These are phyloP conservation scores for Phoma sp. DNA, from an alignment of 2,329 filamentous ascomycete genomes.

Conservation along the genomic window DNA sequence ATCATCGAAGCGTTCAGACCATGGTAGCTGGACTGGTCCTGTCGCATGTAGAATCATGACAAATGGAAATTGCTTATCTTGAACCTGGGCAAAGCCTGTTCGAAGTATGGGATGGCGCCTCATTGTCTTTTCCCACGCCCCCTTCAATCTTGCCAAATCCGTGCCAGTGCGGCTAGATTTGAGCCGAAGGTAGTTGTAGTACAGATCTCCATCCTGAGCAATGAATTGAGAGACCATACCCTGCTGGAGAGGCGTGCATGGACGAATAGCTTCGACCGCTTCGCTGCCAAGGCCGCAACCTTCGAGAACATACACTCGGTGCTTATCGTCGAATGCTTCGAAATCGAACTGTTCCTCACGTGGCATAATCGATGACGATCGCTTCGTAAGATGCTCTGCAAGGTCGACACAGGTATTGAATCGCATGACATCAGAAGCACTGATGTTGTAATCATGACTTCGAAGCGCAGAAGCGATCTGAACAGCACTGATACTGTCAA, in stretches of 20 bases:
- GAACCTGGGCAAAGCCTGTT: conserved; percentile 71
- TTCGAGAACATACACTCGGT: conserved; percentile 45
- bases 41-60: conserved; percentile 72
- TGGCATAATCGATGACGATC: not conserved
- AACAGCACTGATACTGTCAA: conserved; percentile 87
- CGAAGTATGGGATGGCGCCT: conserved; percentile 73
- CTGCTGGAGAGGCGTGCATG: conserved; percentile 79
- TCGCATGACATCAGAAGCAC: conserved; percentile 77
- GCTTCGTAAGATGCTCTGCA: conserved; percentile 29
- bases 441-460: conserved; percentile 62
- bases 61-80: conserved; percentile 67
- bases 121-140: conserved; percentile 66
- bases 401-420: conserved; percentile 44
- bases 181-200: conserved; percentile 75
- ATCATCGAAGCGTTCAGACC: conserved; percentile 19
- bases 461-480: conserved; percentile 76
- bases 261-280: conserved; percentile 65
- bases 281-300: conserved; percentile 39
- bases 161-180: conserved; percentile 51
- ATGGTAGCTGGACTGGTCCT: conserved; percentile 44
- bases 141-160: conserved; percentile 51
- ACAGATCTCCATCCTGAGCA: conserved; percentile 69
- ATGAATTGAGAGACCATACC: conserved; percentile 80
- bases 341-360: conserved; percentile 53
- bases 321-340: conserved; percentile 55